phyloP scores from a whole-genome alignment of 176 grass and related monocot genomes.

The Puccinellia tenuiflora region DNA sequence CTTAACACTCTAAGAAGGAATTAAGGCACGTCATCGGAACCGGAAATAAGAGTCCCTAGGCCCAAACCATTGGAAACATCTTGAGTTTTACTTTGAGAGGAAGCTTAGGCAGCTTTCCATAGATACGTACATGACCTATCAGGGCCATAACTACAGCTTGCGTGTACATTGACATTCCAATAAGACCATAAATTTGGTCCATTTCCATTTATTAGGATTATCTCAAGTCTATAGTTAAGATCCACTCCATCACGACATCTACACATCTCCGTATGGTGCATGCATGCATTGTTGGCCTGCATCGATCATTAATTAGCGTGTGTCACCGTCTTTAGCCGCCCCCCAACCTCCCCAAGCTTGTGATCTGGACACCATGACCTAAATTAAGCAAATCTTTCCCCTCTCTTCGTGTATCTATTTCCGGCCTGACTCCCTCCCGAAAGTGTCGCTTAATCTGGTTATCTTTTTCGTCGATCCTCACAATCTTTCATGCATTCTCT shows the following conservation, averaged over 20 bases:
- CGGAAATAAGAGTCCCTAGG: too few species aligned
- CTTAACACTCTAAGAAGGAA: too few species aligned
- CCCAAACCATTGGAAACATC: too few species aligned
- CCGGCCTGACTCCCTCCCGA: neutral
- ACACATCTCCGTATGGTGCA: neutral
- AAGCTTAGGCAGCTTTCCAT: too few species aligned
- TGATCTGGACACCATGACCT: slow-evolving; percentile 7
- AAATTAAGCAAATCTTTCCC: neutral
- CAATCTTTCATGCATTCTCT: neutral
- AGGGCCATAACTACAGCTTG: too few species aligned
- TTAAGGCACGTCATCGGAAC: too few species aligned
- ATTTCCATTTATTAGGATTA: neutral
- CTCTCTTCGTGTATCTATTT: neutral
- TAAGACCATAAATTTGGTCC: neutral
- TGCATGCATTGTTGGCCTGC: neutral
- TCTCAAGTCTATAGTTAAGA: neutral
- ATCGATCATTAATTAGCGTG: neutral
- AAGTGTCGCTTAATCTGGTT: neutral
- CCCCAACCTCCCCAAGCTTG: neutral
- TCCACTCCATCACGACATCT: neutral
- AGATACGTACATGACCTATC: too few species aligned
- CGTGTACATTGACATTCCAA: neutral
- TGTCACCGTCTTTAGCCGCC: neutral
- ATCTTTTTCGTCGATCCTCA: neutral
- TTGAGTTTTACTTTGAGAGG: too few species aligned